phyloP scores from a whole-genome alignment of 352 stramenopile genomes.

The Phytophthora crassamura region DNA sequence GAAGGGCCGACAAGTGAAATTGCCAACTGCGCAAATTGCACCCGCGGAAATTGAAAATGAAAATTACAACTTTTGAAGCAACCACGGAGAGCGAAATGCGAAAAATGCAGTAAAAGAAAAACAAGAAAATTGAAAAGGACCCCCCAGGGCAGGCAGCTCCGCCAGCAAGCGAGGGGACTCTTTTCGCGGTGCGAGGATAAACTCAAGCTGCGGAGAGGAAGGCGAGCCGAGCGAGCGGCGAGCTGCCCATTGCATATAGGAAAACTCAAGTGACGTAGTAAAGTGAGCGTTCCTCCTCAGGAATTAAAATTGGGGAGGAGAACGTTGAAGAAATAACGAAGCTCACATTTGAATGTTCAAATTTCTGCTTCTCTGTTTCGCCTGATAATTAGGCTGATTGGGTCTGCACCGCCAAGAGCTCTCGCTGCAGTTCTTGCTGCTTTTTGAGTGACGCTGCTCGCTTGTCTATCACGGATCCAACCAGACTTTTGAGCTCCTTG shows the following conservation, averaged over 20 bases:
- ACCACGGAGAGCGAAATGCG: slow-evolving; percentile 36
- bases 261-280: slow-evolving; percentile 52
- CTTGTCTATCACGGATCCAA: slow-evolving; percentile 44
- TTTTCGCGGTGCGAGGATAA: no score
- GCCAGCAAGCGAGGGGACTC: slow-evolving; percentile 21
- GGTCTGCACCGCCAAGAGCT: slow-evolving; percentile 28
- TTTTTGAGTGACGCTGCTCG: slow-evolving; percentile 43
- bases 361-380: slow-evolving; percentile 6
- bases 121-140: slow-evolving; percentile 42
- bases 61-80: slow-evolving; percentile 58
- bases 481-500: slow-evolving; percentile 38
- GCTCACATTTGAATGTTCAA: slow-evolving; percentile 48
- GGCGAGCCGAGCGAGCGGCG: slow-evolving; percentile 3
- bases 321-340: slow-evolving; percentile 51
- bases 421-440: slow-evolving; percentile 37
- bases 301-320: slow-evolving; percentile 44
- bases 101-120: slow-evolving; percentile 46
- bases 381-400: slow-evolving; percentile 23
- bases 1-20: slow-evolving; percentile 34
- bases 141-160: slow-evolving; percentile 22
- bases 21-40: slow-evolving; percentile 45
- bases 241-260: slow-evolving; percentile 40
- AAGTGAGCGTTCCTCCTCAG: slow-evolving; percentile 43
- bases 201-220: slow-evolving; percentile 11
- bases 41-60: slow-evolving; percentile 43